Evolutionary conservation across 2,329 filamentous ascomycete species (phyloP), one percentile per base, ranked within the genome.

Genomic region (Talaromyces rugulosus): DNA sequence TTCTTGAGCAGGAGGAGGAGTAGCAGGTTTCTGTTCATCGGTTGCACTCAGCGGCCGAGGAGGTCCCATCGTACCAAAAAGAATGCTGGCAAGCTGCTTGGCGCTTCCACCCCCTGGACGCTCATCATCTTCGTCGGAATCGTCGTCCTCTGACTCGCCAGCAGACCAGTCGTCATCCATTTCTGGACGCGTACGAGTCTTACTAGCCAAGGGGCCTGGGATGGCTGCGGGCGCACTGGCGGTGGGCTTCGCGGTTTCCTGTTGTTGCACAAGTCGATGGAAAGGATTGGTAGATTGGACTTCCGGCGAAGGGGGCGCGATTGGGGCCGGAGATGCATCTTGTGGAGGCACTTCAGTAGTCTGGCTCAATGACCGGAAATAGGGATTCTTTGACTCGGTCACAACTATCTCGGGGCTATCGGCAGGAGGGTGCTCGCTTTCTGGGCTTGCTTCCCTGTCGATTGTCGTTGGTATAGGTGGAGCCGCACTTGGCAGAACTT

Each of bases 41-140:
- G 91, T 87, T 6, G 92, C 89, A 23, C 91, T 96, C 52, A 97
- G 78, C 33, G 94, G 93, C 58, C 94, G 87, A 14, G 95, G 94
- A 44, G 95, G 94, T 9, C 86, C 94, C 93, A 99, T 98, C 58
- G 93, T 96, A 63, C 95, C 94, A 74, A 99, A 99, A 23, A 99
- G 83, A 64, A 97, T 95, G 6, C 91, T 96, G 16, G 95, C 95
- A 42, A 99, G 85, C 69, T 96, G 91, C 64, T 96, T 95, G 56
- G 95, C 95, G 68, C 87, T 92, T 63, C 89, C 88, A 60, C 91
- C 91, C 57, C 90, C 90, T 18, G 91, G 88, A 9, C 88, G 85
- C 59, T 92, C 89, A 61, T 93, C 90, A 61, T 94, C 89, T 40
- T 86, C 85, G n/a, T 87, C 85, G 4, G 85, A 86, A 0, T 87